Evolutionary conservation across 2,329 filamentous ascomycete genomes (phyloP).

Genomic region (Penicillium sp.): DNA sequence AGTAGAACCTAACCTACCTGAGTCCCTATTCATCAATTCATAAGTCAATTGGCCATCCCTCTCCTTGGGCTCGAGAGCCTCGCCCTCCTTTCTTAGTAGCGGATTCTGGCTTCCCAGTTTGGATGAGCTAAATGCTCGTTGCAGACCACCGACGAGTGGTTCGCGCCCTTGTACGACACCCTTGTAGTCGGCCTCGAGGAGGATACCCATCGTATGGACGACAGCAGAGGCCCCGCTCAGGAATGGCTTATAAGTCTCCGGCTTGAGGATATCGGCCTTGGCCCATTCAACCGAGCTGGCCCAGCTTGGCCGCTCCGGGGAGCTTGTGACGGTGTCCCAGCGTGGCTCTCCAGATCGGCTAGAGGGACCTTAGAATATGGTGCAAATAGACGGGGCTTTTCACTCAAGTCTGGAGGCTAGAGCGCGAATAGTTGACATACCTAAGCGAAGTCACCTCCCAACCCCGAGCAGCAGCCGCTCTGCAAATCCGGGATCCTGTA

Average conservation of each 20-base stretch:
- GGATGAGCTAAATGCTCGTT: conserved; percentile 74
- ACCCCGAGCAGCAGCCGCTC: conserved; percentile 79
- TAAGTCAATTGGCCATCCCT: conserved; percentile 83
- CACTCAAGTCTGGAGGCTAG: neutral
- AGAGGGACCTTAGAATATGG: conserved; percentile 20
- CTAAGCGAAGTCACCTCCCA: conserved; percentile 95
- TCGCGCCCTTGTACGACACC: conserved; percentile 83
- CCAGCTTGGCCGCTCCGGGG: conserved; percentile 75
- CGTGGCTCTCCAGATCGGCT: conserved; percentile 89
- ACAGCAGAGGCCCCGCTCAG: conserved; percentile 81
- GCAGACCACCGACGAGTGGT: conserved; percentile 77
- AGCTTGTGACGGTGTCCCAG: conserved; percentile 82
- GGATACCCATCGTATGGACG: conserved; percentile 93
- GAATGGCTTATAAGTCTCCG: conserved; percentile 76
- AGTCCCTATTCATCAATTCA: conserved; percentile 95
- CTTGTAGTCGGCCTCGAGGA: conserved; percentile 98
- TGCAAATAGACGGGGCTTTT: neutral
- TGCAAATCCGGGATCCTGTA: conserved; percentile 79
- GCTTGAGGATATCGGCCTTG: conserved; percentile 83
- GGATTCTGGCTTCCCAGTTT: conserved; percentile 72
- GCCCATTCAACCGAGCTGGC: conserved; percentile 84
- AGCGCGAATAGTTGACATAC: conserved; percentile 54
- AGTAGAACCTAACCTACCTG: conserved; percentile 51
- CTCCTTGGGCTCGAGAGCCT: conserved; percentile 69
- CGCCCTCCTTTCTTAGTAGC: conserved; percentile 65